phyloP scores from a whole-genome alignment of 805 yeast genomes.

The Yarrowia sp. region DNA sequence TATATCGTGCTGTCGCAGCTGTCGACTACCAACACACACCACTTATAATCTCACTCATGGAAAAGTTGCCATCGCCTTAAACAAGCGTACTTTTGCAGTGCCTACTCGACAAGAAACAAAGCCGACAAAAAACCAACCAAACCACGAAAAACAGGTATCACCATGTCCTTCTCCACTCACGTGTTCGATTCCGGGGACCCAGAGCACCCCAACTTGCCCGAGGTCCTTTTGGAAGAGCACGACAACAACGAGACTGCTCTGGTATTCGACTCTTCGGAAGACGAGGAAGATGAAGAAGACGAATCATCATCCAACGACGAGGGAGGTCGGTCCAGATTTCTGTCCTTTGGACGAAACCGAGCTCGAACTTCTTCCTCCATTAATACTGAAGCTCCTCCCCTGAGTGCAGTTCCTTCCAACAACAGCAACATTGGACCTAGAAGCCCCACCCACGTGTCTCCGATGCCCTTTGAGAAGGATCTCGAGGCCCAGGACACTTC shows the following conservation, averaged over 20 bases:
- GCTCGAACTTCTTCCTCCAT: neutral
- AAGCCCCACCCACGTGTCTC: neutral
- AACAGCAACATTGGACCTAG: neutral
- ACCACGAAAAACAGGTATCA: neutral
- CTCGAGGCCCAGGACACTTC: constrained; percentile 13
- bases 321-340: neutral
- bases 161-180: constrained; percentile 27
- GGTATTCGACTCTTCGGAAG: constrained; percentile 8
- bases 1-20: neutral
- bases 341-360: neutral
- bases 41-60: neutral
- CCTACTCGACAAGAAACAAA: constrained; percentile 13
- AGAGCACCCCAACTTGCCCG: constrained; percentile 29
- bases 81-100: constrained; percentile 11
- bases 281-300: neutral
- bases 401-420: neutral
- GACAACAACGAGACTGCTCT: constrained; percentile 22
- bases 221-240: constrained; percentile 22
- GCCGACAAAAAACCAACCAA: neutral
- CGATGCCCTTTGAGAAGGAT: neutral
- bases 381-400: neutral
- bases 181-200: constrained; percentile 33
- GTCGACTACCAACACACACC: neutral
- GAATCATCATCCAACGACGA: neutral
- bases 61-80: constrained; percentile 14